Base-by-base conservation (phyloP, 352 stramenopile genomes). In the Aphanomyces euteiches region DNA sequence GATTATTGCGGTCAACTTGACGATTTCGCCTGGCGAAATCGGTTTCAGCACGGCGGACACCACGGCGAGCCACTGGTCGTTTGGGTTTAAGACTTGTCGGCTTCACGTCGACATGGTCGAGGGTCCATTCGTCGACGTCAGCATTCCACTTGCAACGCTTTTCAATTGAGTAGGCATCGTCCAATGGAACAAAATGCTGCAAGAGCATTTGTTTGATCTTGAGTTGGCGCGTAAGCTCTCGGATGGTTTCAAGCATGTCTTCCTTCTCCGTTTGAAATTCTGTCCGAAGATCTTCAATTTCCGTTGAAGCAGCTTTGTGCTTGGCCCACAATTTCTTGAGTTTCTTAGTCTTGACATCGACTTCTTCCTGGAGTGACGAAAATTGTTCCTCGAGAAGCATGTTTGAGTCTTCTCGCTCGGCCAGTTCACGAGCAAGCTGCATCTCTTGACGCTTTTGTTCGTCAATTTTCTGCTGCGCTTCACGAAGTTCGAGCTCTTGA, bases 181-280 rank as follows among this genome's bases (percentile, higher is more conserved):
- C 82, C 19, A 86, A 66, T 12, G 85, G 86, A 53, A 93, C 89
- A 75, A 98, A 98, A 40, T 96, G 84, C 5, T 77, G 79, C 47
- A 98, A 78, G 28, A 98, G 71, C 21, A 98, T 72, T 40, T 98
- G 86, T 75, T 98, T 98, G 37, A 99, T 84, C 78, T 99, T 98
- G 47, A 98, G 73, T 72, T 98, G 90, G 28, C 89, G 85, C 19
- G 89, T 96, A 45, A 98, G 81, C 71, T 98, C 89, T 10, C 96
- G 86, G 45, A 99, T 96, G 4, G 90, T 96, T 59, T 98, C 91
- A 21, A 98, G 84, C 85, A 98, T 96, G 72, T 98, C 93, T 70
- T 97, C 90, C 54, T 96, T 94, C 74, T 99, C 96, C 4, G 77
- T 76, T 77, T 98, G 87, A 73, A 98, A 98, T 75, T 98, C 95